Evolutionary conservation across 106 monocot genomes (phyloP), one percentile per base, ranked within the genome.

Genomic region (Chionographis japonica): DNA sequence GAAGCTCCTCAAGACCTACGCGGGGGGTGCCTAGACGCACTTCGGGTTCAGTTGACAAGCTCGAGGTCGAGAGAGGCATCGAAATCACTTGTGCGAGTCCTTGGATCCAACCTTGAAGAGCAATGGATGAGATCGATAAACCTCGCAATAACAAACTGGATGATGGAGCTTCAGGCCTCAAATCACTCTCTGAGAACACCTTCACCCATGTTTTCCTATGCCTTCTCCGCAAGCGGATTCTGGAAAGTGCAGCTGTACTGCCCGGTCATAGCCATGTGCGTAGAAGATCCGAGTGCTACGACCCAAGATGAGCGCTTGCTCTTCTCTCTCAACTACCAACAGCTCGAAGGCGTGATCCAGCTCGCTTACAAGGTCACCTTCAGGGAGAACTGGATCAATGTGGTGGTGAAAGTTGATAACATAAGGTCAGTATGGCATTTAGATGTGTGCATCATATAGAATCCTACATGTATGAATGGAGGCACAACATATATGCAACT

Each of bases 201-300:
- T 5, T 79, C 77, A n/a, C 69, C 84, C 8, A 43, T 78, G 69
- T 94, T 94, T 50, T 94, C 90, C 6, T 82, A 90, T 62, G 84
- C 82, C 6, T 6, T 87, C 8, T 84, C 90, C 2, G 79, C 84
- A 6, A 68, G 37, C n/a, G 78, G 80, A 3, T 63, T 94, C 12
- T 94, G 90, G 90, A 94, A 90, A 52, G 86, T 90, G 39, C 84
- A 94, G 74, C 43, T 90, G 53, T 94, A 72, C 52, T 94, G 90
- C 78, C 90, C 87, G 11, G 52, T 83, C 16, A 72, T 85, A 37
- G 90, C 90, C 17, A 90, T 94, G 81, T 35, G 16, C 58, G 14
- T 61, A 10, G 80, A 81, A 58, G 76, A 79, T 53, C 67, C 74
- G 37, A 78, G 72, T 37, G 27, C 60, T 2, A 50, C 41, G n/a